Evolutionary conservation across 1,139 yeast genomes (phyloP).

Genomic region (Blastobotrys apis): DNA sequence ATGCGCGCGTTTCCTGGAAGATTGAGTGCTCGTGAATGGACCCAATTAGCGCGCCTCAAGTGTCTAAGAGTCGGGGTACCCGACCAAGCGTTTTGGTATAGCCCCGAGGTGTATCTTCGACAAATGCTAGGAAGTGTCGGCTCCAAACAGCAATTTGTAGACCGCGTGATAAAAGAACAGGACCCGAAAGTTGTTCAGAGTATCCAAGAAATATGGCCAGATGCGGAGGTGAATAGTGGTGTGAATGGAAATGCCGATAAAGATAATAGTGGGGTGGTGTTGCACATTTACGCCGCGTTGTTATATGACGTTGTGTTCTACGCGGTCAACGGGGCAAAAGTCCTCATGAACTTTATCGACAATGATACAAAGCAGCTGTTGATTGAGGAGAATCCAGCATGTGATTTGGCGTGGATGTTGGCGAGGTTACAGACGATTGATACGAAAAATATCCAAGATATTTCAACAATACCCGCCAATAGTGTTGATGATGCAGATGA

Average conservation of each 20-base stretch:
- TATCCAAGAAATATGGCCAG: constrained; percentile 5
- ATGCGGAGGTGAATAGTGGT: not conserved
- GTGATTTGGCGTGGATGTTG: constrained; percentile 11
- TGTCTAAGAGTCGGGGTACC: constrained; percentile 8
- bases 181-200: not conserved
- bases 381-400: constrained; percentile 5
- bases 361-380: constrained; percentile 7
- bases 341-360: constrained; percentile 10
- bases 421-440: constrained; percentile 1
- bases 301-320: constrained; percentile 7
- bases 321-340: constrained; percentile 8
- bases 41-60: constrained; percentile 6
- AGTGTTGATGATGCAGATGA: not conserved
- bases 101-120: constrained; percentile 5
- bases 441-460: not conserved
- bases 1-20: constrained; percentile 10
- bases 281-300: constrained; percentile 1
- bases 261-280: not conserved
- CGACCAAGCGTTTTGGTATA: constrained; percentile 11
- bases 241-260: not conserved
- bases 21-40: constrained; percentile 6
- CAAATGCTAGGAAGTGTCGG: not conserved
- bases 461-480: not conserved
- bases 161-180: not conserved
- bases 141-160: constrained; percentile 1